These are phyloP conservation scores for Botrytis aclada DNA, from an alignment of 2,329 filamentous ascomycete genomes.

Conservation along the genomic window DNA sequence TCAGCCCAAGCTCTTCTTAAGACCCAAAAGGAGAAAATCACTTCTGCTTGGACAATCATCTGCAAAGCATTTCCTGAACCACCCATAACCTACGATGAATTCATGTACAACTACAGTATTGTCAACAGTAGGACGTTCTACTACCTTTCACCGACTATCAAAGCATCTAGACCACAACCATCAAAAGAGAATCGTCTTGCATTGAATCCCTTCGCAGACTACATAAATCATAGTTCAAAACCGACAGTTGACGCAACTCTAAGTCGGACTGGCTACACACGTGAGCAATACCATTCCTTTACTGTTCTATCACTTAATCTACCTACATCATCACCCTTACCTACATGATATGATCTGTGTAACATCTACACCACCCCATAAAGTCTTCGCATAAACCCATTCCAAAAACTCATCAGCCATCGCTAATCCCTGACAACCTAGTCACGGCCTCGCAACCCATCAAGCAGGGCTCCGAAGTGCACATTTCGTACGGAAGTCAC, in stretches of 20 bases:
- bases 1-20: constrained; percentile 46
- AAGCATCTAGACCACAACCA: constrained; percentile 42
- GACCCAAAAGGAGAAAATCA: constrained; percentile 54
- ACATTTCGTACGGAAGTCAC: constrained; percentile 67
- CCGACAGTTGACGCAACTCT: constrained; percentile 47
- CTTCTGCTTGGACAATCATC: constrained; percentile 48
- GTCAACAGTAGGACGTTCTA: constrained; percentile 64
- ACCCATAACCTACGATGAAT: constrained; percentile 41
- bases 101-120: constrained; percentile 55
- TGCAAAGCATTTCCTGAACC: constrained; percentile 42
- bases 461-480: constrained; percentile 59
- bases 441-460: constrained; percentile 52
- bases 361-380: neutral
- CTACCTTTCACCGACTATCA: constrained; percentile 39
- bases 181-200: constrained; percentile 58
- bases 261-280: constrained; percentile 50
- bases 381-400: neutral
- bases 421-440: neutral
- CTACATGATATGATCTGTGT: neutral
- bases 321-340: too few relatives aligned
- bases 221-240: constrained; percentile 56
- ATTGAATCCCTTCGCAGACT: constrained; percentile 69
- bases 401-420: neutral
- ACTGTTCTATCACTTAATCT: neutral
- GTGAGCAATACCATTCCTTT: neutral